Evolutionary conservation across 495 filamentous ascomycete genomes (phyloP).

Genomic region (Margaritispora aquatica): DNA sequence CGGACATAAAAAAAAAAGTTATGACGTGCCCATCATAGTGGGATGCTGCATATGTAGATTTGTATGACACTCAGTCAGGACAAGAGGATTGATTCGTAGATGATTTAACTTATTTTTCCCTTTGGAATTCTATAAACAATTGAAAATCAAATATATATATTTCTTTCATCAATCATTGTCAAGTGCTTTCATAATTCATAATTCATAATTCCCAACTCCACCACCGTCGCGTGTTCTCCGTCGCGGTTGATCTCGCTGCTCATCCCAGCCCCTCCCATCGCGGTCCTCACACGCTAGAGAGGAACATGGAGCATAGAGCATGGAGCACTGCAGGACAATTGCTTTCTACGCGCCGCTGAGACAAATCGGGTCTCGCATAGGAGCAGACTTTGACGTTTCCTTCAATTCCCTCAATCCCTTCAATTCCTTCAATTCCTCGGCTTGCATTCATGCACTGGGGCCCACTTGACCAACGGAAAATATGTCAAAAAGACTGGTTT

Average conservation of each 20-base stretch:
- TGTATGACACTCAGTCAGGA: too few relatives aligned
- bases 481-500: too few relatives aligned
- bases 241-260: background rate
- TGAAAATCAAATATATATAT: background rate
- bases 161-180: background rate
- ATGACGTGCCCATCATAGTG: slow-evolving; percentile 7
- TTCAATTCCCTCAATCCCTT: too few relatives aligned
- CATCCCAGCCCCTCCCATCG: slow-evolving; percentile 15
- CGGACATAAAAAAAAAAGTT: slow-evolving; percentile 7
- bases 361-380: slow-evolving; percentile 23
- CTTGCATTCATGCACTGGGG: background rate
- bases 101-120: too few relatives aligned
- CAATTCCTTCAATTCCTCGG: background rate
- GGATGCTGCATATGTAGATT: too few relatives aligned
- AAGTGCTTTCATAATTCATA: background rate
- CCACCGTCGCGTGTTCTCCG: slow-evolving; percentile 2
- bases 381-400: background rate
- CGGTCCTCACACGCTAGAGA: slow-evolving; percentile 9
- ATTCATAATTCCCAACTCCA: background rate
- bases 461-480: background rate
- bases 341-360: slow-evolving; percentile 19
- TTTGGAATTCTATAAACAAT: background rate
- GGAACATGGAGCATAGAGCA: background rate
- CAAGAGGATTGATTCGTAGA: too few relatives aligned
- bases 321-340: too few relatives aligned